Evolutionary conservation across 805 yeast genomes (phyloP).

Genomic region (Blastobotrys terrestris): DNA sequence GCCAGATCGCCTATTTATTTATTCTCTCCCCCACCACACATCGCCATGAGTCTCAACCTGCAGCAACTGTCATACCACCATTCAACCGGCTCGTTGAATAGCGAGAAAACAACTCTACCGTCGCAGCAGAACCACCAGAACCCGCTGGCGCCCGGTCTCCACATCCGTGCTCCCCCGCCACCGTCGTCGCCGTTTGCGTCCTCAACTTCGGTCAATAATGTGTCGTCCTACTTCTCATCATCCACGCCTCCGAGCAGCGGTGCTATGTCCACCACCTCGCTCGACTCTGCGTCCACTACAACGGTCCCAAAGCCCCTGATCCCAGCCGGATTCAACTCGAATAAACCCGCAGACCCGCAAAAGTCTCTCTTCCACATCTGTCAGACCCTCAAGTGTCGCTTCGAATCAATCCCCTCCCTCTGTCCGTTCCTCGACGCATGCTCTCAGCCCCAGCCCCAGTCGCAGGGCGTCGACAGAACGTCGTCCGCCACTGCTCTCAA

Average conservation of each 20-base stretch:
- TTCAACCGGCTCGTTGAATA: neutral
- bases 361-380: constrained; percentile 26
- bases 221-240: neutral
- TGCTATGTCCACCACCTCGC: neutral
- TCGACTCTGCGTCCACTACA: neutral
- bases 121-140: neutral
- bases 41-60: neutral
- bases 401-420: constrained; percentile 21
- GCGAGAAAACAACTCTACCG: neutral
- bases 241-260: neutral
- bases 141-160: neutral
- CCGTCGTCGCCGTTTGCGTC: neutral
- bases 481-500: constrained; percentile 30
- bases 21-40: no score
- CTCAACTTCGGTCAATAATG: neutral
- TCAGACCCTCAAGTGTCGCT: constrained; percentile 18
- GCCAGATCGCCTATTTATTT: neutral
- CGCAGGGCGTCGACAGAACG: constrained; percentile 22
- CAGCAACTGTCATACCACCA: neutral
- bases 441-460: constrained; percentile 10
- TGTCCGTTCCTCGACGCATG: constrained; percentile 15
- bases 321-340: constrained; percentile 12
- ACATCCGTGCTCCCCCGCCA: neutral
- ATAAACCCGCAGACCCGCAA: constrained; percentile 17
- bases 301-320: neutral